phyloP scores from a whole-genome alignment of 257 asterid species.

The Petunia secreta region DNA sequence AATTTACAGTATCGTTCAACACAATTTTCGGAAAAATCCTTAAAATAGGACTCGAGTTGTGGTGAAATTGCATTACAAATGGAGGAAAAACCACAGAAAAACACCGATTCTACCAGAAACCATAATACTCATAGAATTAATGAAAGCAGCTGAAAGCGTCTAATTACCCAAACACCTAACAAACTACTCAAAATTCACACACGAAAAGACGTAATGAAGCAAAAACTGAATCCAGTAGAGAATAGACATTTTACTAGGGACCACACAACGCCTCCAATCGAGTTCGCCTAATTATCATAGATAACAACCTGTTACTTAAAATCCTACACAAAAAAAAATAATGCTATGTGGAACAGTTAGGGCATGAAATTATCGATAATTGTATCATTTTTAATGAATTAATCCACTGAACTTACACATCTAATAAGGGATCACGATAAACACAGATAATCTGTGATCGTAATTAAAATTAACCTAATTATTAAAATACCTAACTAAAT shows the following conservation, averaged over 20 bases:
- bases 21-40: no score
- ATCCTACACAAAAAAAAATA: neutral
- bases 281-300: neutral
- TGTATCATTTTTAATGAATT: neutral
- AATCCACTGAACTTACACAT: neutral
- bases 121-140: neutral
- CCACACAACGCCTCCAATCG: neutral
- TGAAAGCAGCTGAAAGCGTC: neutral
- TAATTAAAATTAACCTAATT: neutral
- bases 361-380: neutral
- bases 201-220: neutral
- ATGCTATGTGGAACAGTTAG: neutral
- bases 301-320: neutral
- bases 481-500: neutral
- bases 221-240: neutral
- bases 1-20: neutral
- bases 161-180: neutral
- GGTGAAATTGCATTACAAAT: neutral
- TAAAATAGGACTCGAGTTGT: neutral
- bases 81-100: neutral
- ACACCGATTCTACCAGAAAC: neutral
- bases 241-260: neutral
- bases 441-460: neutral
- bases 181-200: neutral
- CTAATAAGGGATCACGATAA: neutral